phyloP scores from a whole-genome alignment of 768 basidiomycete genomes.

The Boletus patriciae region DNA sequence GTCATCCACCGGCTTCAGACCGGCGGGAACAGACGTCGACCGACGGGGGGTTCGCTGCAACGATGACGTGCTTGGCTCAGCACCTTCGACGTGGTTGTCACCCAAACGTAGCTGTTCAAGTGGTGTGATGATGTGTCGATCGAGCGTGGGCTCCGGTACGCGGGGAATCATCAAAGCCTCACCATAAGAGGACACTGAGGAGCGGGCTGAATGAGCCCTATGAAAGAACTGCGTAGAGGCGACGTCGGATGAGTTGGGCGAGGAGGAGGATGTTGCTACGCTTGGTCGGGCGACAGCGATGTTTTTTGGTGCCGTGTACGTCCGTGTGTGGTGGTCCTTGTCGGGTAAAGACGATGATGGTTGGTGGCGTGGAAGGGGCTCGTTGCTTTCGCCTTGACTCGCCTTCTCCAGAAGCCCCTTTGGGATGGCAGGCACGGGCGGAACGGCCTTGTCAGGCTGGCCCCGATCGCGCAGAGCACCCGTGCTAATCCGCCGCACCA shows the following conservation, averaged over 20 bases:
- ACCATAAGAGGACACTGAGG: slow-evolving; percentile 58
- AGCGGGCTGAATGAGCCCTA: slow-evolving; percentile 46
- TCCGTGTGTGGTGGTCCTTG: slow-evolving; percentile 1
- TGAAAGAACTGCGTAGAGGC: slow-evolving; percentile 55
- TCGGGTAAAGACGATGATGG: slow-evolving; percentile 7
- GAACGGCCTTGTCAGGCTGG: slow-evolving; percentile 33
- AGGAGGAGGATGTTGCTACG: slow-evolving; percentile 58
- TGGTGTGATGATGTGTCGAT: slow-evolving; percentile 56
- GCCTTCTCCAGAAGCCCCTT: slow-evolving; percentile 35
- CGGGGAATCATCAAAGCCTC: slow-evolving; percentile 40
- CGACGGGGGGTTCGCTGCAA: slow-evolving; percentile 18
- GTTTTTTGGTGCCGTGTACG: slow-evolving; percentile 7
- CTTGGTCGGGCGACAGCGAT: slow-evolving; percentile 38
- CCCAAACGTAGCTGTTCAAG: slow-evolving; percentile 50
- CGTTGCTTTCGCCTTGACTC: slow-evolving; percentile 5
- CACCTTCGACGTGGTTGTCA: slow-evolving; percentile 18
- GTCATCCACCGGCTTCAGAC: slow-evolving; percentile 6
- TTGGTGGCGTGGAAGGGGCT: slow-evolving; percentile 4
- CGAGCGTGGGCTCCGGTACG: slow-evolving; percentile 33
- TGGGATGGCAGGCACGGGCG: slow-evolving; percentile 64
- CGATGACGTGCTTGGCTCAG: not conserved
- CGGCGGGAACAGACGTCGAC: slow-evolving; percentile 19
- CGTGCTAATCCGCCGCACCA: slow-evolving; percentile 70
- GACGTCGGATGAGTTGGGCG: slow-evolving; percentile 58
- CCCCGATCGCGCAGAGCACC: slow-evolving; percentile 59